Conservation (phyloP, 345 rosid genomes). For the Aegle marmelos region DNA sequence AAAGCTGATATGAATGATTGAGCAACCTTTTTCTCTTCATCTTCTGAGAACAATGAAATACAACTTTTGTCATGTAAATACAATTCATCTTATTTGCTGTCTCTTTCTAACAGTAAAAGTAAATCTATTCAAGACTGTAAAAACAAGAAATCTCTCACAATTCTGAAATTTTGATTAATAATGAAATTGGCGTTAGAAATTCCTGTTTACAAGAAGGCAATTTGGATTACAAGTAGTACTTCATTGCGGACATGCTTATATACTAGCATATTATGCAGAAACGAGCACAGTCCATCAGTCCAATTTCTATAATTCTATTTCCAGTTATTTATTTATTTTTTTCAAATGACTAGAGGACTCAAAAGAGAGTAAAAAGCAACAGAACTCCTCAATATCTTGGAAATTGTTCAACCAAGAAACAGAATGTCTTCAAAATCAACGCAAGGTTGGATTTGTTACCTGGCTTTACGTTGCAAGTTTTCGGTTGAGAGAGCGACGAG, state of each 20-base stretch:
- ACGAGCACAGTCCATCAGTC: no score
- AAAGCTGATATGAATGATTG: constrained; percentile 44
- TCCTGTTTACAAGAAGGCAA: background rate
- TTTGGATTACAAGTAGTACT: background rate
- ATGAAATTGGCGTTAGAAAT: background rate
- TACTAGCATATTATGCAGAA: background rate
- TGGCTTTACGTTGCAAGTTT: constrained; percentile 21
- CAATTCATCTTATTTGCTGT: constrained; percentile 22
- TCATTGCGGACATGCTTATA: background rate
- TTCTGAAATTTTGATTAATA: background rate
- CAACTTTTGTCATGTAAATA: constrained; percentile 23
- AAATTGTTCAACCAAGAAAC: background rate
- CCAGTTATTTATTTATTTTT: no score
- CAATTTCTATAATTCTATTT: no score
- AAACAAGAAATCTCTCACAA: background rate
- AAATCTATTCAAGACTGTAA: background rate
- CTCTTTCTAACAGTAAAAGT: background rate
- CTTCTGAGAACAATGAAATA: constrained; percentile 31
- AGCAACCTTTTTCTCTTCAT: constrained; percentile 56
- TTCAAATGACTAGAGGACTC: no score
- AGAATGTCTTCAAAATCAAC: background rate
- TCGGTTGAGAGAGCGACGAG: constrained; percentile 12
- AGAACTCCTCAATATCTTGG: background rate
- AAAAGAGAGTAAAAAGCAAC: background rate
- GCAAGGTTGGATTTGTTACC: constrained; percentile 21